These are phyloP conservation scores for Verticillium nubilum DNA, from an alignment of 2,329 filamentous ascomycete genomes.

Conservation along the genomic window DNA sequence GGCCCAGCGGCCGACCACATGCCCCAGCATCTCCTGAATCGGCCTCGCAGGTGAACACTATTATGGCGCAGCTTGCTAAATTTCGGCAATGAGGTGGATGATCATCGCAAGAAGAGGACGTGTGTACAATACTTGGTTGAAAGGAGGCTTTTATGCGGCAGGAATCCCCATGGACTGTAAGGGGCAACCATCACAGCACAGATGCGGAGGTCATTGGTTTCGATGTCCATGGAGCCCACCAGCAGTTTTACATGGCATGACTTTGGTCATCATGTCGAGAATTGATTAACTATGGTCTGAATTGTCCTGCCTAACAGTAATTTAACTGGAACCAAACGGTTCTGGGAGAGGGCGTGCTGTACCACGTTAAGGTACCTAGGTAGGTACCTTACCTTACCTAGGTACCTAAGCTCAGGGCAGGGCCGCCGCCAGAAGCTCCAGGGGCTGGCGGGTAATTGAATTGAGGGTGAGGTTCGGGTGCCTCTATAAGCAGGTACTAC, in stretches of 20 bases:
- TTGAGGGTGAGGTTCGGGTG: no score
- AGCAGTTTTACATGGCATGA: neutral
- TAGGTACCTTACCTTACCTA: no score
- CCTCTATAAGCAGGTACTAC: no score
- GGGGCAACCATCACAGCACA: conserved; percentile 9
- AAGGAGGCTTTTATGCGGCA: neutral
- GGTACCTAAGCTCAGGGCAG: no score
- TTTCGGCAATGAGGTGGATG: conserved; percentile 45
- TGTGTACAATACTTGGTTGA: neutral
- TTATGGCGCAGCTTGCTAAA: conserved; percentile 67
- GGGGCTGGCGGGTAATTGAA: no score
- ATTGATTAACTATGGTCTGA: neutral
- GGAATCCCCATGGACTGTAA: neutral
- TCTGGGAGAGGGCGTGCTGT: no score
- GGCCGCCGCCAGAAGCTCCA: no score
- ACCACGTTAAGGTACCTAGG: no score
- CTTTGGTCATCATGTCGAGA: neutral
- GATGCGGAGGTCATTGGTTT: conserved; percentile 1
- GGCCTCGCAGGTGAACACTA: conserved; percentile 60
- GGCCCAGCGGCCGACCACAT: conserved; percentile 20
- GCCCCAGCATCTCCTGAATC: conserved; percentile 21
- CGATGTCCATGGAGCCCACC: neutral
- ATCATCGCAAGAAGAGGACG: neutral
- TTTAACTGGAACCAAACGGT: no score
- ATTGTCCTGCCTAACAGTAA: no score